A percentile compares a stretch with the other conserved stretches of the same genome.
Conservation (phyloP, 1,284 basidiomycete genomes). For the Naganishia albida region DNA sequence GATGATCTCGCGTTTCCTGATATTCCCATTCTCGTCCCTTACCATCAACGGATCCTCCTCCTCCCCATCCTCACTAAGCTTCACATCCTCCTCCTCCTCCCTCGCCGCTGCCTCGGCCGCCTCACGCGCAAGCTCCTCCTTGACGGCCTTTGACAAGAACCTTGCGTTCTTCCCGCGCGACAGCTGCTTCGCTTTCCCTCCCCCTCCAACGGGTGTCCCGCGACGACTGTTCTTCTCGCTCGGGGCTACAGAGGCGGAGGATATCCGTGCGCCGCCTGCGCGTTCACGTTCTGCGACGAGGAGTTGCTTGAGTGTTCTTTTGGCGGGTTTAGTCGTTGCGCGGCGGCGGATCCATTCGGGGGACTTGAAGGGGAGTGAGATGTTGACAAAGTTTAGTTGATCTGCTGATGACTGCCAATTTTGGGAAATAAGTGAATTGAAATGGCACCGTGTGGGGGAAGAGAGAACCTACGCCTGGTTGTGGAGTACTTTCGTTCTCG, state of each 20-base stretch:
- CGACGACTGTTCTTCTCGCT: conserved; percentile 23
- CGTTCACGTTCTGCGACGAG: conserved; percentile 18
- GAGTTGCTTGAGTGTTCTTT: conserved; percentile 22
- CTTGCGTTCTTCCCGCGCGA: conserved; percentile 13
- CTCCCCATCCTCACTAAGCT: not conserved
- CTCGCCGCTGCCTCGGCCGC: conserved; percentile 11
- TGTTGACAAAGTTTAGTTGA: conserved; percentile 46
- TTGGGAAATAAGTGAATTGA: not conserved
- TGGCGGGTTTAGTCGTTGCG: conserved; percentile 7
- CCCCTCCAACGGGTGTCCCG: not conserved
- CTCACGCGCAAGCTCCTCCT: conserved; percentile 17
- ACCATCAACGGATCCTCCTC: conserved; percentile 22
- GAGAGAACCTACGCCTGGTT: not conserved
- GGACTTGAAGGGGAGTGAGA: conserved; percentile 50
- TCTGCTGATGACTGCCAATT: conserved; percentile 37
- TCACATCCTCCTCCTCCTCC: conserved; percentile 10
- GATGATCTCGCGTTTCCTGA: conserved; percentile 21
- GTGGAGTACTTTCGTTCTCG: conserved; percentile 16
- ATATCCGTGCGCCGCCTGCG: conserved; percentile 1
- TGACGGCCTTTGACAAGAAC: conserved; percentile 15
- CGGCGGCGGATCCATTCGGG: conserved; percentile 27
- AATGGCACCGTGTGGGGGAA: not conserved
- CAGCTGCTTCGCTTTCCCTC: not conserved
- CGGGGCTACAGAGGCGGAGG: not conserved
- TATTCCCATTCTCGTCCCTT: conserved; percentile 10